Evolutionary conservation across 2,329 filamentous ascomycete species (phyloP).

Genomic region (Monosporascus cannonballus): DNA sequence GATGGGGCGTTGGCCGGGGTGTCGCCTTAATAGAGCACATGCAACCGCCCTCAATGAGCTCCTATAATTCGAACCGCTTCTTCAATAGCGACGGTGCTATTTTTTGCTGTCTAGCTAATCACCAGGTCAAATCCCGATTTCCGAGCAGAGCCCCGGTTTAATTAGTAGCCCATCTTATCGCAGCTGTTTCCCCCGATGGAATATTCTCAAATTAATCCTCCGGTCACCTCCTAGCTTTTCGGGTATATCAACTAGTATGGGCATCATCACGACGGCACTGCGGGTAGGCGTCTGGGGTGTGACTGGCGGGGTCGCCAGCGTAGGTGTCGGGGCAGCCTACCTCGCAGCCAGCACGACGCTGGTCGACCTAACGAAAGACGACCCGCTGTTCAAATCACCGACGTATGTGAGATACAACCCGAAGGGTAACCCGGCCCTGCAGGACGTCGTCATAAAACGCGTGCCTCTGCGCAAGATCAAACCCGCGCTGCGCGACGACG

Average conservation of each 20-base stretch:
- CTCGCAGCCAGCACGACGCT: constrained; percentile 50
- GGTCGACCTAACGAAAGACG: constrained; percentile 49
- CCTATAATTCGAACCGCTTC: too few relatives aligned
- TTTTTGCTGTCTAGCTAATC: not conserved
- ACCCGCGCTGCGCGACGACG: constrained; percentile 57
- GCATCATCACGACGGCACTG: constrained; percentile 39
- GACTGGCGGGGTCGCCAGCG: constrained; percentile 42
- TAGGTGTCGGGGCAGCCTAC: constrained; percentile 42
- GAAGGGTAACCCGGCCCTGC: constrained; percentile 52
- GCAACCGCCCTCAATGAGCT: too few relatives aligned
- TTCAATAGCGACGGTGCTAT: not conserved
- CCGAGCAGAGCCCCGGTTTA: constrained; percentile 11
- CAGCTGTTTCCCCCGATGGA: not conserved
- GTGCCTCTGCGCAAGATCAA: constrained; percentile 59
- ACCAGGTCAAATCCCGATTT: constrained; percentile 9
- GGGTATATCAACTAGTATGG: constrained; percentile 34
- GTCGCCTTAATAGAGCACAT: too few relatives aligned
- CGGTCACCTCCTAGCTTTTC: not conserved
- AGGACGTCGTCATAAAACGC: constrained; percentile 59
- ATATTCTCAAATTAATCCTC: not conserved
- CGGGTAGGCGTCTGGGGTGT: constrained; percentile 39
- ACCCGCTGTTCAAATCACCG: constrained; percentile 54
- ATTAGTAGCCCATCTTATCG: not conserved
- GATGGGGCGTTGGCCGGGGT: too few relatives aligned
- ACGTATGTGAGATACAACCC: constrained; percentile 56